Base-by-base conservation (phyloP, 2,329 filamentous ascomycete genomes). In the Mycosphaerella sp. region DNA sequence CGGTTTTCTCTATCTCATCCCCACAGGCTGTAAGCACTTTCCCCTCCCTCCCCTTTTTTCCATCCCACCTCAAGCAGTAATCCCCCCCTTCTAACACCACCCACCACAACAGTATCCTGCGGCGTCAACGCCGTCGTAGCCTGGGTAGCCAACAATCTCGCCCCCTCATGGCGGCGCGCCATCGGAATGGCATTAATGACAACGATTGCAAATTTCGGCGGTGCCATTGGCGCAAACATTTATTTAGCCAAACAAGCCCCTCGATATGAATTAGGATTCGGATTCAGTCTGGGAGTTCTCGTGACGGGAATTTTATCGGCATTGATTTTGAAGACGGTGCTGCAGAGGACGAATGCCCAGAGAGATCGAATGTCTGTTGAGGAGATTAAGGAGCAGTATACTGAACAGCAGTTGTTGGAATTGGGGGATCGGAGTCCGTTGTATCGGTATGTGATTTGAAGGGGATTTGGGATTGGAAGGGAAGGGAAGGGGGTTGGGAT, bases 1-100 rank as follows among this genome's bases (percentile, higher is more conserved):
- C 66, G 76, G 78, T 44, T 78, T 78, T n/a, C 65, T 81, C 29
- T 82, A 79, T 65, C 71, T 79, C 39, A 69, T 82, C 59, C 76
- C 78, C 1, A 69, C 71, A 4, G 79, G 80, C 17, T 75, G 75
- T 8, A 81, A 82, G 66, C 76, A 78, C 51, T 72, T 49, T 78
- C 79, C 1, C 73, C 80, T 43, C 39, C 38, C 4, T 12, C 21
- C 12, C 11, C 29, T n/a, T 5, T 12, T 29, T 8, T 21, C 42
- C 4, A 8, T 42, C 6, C 14, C 14, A 17, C 14, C 14, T 17
- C 14, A 17, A 17, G 14, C 14, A 17, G 14, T 17, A 17, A 17
- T 17, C 14, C 14, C 14, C 14, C 14, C 5, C 34, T 23, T 17
- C 2, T 53, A 21, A 53, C 23, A 21, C 21, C 21, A 21, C 3